Conservation (phyloP, 2,329 filamentous ascomycete genomes). For the Exophiala lecanii-corni region DNA sequence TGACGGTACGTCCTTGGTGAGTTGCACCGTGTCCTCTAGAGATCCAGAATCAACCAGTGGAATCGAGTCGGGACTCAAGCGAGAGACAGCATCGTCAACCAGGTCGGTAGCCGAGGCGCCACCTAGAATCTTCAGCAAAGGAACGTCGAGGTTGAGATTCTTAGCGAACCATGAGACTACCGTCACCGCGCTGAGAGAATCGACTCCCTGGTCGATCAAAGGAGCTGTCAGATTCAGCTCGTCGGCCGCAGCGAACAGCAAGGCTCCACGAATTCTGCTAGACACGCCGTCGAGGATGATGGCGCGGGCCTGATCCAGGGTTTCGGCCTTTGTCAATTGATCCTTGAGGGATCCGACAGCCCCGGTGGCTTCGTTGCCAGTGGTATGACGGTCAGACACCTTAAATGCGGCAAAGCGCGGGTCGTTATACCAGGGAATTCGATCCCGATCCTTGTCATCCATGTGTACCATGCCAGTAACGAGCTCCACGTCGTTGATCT, state of each 20-base stretch:
- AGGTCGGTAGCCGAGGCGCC: conserved; percentile 23
- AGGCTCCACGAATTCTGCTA: conserved; percentile 6
- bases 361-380: conserved; percentile 7
- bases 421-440: conserved; percentile 10
- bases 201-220: conserved; percentile 32
- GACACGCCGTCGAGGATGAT: conserved; percentile 10
- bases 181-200: conserved; percentile 39
- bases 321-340: conserved; percentile 7
- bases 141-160: conserved; percentile 41
- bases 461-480: conserved; percentile 7
- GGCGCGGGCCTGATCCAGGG: background rate
- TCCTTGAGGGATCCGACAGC: conserved; percentile 10
- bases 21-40: conserved; percentile 1
- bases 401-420: conserved; percentile 10
- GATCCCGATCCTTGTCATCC: conserved; percentile 7
- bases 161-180: conserved; percentile 48
- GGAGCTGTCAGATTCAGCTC: conserved; percentile 4
- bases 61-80: conserved; percentile 7
- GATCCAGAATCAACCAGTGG: conserved; percentile 9
- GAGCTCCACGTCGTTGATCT: conserved; percentile 4
- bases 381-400: conserved; percentile 5
- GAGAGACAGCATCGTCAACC: conserved; percentile 5
- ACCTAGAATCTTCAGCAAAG: conserved; percentile 44
- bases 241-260: conserved; percentile 2
- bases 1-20: no score